Base-by-base conservation (phyloP, 108 stramenopile species). In the Stephanodiscus triporus region DNA sequence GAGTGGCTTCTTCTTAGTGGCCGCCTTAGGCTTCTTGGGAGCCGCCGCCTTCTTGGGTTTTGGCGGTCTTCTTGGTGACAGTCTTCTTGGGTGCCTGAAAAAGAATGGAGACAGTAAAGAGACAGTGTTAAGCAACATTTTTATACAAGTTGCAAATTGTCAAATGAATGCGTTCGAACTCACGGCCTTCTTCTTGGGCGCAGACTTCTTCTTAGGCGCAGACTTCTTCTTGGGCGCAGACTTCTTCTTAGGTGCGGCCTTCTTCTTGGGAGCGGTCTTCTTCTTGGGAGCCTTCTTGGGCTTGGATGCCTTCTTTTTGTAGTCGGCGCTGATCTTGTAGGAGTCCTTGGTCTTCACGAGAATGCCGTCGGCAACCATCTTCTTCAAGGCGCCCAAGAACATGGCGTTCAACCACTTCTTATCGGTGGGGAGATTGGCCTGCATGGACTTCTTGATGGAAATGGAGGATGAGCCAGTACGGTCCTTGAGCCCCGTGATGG, bases 281-380 rank as follows among this genome's bases (percentile, higher is more conserved):
- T 58, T 58, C 57, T 58, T 58, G 57, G 57, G 57, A 14, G 86
- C 76, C 77, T 87, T 87, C 73, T 75, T 75, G 0, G 79, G n/a
- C n/a, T n/a, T n/a, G n/a, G n/a, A n/a, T n/a, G 40, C 20, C 54
- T 68, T 70, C 84, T 85, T 88, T 78, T 88, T n/a, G n/a, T n/a
- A n/a, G n/a, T n/a, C n/a, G n/a, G n/a, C n/a, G n/a, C n/a, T n/a
- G n/a, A n/a, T n/a, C n/a, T n/a, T n/a, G n/a, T n/a, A n/a, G n/a
- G n/a, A n/a, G n/a, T n/a, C n/a, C n/a, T n/a, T n/a, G n/a, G n/a
- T n/a, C n/a, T n/a, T n/a, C n/a, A n/a, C n/a, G n/a, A n/a, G n/a
- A n/a, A n/a, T n/a, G n/a, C n/a, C 84, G 6, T 48, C 54, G 14
- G 70, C 71, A 2, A 84, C 84, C 16, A 64, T 71, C 40, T 55